These are phyloP conservation scores for Metrosideros polymorpha DNA, from an alignment of 441 rosid species.

Conservation along the genomic window DNA sequence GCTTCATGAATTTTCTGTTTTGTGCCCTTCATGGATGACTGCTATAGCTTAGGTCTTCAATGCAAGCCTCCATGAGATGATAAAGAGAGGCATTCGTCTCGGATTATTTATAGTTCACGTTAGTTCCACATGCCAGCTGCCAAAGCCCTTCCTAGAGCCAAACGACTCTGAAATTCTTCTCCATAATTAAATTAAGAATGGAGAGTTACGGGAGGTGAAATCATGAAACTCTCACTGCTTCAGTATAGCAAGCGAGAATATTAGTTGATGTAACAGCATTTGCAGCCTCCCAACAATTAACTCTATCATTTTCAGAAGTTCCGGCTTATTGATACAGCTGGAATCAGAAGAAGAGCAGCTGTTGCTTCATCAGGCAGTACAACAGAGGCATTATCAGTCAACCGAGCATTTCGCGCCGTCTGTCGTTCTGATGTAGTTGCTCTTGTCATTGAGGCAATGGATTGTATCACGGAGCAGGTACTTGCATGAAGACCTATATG, in stretches of 20 bases:
- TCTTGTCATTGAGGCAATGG: conserved; percentile 94
- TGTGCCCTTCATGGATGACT: neutral
- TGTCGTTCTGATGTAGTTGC: conserved; percentile 95
- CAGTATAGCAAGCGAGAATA: neutral
- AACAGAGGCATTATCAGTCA: conserved; percentile 88
- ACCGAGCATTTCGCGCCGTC: conserved; percentile 86
- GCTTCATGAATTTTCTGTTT: neutral
- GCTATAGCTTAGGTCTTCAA: neutral
- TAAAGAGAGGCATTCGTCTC: neutral
- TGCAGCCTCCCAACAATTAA: neutral
- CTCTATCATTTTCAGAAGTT: conserved; percentile 55
- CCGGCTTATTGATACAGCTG: conserved; percentile 91
- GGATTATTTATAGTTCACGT: neutral
- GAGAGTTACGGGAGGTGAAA: neutral
- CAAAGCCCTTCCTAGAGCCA: neutral
- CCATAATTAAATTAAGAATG: neutral
- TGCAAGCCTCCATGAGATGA: neutral
- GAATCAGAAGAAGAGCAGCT: conserved; percentile 86
- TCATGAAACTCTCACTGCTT: neutral
- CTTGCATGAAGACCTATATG: neutral
- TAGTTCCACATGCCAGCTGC: neutral
- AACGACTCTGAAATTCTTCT: neutral
- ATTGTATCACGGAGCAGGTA: conserved; percentile 96
- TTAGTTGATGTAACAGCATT: neutral
- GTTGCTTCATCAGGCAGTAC: conserved; percentile 86